These are phyloP conservation scores for Zygosaccharomyces rouxii DNA, from an alignment of 805 yeast species.

Conservation along the genomic window DNA sequence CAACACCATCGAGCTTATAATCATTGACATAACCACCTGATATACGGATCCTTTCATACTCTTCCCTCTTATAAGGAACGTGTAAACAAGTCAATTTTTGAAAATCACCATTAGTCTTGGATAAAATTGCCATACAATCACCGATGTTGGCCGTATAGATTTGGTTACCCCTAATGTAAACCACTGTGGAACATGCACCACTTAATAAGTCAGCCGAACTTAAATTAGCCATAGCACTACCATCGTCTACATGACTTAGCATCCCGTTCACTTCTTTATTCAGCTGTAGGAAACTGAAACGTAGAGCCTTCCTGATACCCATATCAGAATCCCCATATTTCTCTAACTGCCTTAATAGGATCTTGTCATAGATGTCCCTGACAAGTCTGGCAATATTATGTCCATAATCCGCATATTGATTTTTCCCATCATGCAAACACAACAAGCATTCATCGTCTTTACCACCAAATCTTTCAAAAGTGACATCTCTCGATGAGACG, in stretches of 20 bases:
- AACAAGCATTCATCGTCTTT: conserved; percentile 74
- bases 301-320: conserved; percentile 66
- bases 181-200: conserved; percentile 81
- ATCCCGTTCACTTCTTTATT: conserved; percentile 71
- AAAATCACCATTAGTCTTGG: conserved; percentile 78
- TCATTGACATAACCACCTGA: conserved; percentile 89
- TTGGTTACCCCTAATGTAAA: conserved; percentile 67
- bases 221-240: conserved; percentile 47
- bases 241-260: conserved; percentile 48
- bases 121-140: conserved; percentile 76
- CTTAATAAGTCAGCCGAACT: conserved; percentile 65
- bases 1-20: conserved; percentile 78
- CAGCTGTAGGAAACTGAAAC: conserved; percentile 73
- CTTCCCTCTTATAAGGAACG: conserved; percentile 72
- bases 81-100: conserved; percentile 70
- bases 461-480: conserved; percentile 82
- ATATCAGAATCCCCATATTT: conserved; percentile 42
- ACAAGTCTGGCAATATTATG: conserved; percentile 66
- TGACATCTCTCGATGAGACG: conserved; percentile 76
- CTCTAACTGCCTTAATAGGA: conserved; percentile 47
- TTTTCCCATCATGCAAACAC: conserved; percentile 82
- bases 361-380: conserved; percentile 66
- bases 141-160: conserved; percentile 87
- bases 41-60: conserved; percentile 81
- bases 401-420: conserved; percentile 46